Evolutionary conservation across 2,329 filamentous ascomycete species (phyloP).

Genomic region (Neofusicoccum umdonicola): DNA sequence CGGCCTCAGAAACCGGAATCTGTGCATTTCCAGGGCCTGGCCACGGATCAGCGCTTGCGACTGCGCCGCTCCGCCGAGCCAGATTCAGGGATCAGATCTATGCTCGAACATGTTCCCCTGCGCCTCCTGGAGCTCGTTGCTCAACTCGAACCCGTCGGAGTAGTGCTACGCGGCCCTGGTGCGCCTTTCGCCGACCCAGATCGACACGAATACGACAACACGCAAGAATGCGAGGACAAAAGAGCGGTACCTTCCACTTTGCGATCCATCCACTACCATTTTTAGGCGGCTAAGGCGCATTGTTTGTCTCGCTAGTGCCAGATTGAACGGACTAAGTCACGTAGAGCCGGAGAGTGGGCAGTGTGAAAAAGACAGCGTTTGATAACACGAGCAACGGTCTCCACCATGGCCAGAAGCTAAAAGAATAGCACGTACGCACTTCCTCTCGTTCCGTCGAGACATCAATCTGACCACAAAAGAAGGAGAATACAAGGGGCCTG

Average conservation of each 20-base stretch:
- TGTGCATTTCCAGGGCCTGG: background rate
- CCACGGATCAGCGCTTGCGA: background rate
- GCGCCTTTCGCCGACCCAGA: background rate
- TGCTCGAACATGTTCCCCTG: background rate
- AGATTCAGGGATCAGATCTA: background rate
- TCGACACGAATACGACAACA: constrained; percentile 5
- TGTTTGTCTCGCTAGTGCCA: too few relatives aligned
- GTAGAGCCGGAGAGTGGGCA: too few relatives aligned
- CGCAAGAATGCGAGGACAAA: background rate
- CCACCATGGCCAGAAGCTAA: too few relatives aligned
- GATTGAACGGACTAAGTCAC: too few relatives aligned
- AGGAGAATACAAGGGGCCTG: too few relatives aligned
- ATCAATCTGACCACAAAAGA: too few relatives aligned
- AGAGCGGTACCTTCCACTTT: background rate
- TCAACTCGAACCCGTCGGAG: background rate
- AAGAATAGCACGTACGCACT: too few relatives aligned
- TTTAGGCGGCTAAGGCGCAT: too few relatives aligned
- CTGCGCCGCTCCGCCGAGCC: background rate
- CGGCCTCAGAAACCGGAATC: background rate
- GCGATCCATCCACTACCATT: background rate
- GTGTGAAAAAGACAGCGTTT: too few relatives aligned
- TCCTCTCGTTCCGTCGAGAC: too few relatives aligned
- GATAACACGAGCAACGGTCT: too few relatives aligned
- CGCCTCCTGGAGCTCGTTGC: background rate
- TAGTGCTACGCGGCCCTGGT: background rate